Evolutionary conservation across 176 grass and related monocot species (phyloP).

Genomic region (Oryza australiensis): DNA sequence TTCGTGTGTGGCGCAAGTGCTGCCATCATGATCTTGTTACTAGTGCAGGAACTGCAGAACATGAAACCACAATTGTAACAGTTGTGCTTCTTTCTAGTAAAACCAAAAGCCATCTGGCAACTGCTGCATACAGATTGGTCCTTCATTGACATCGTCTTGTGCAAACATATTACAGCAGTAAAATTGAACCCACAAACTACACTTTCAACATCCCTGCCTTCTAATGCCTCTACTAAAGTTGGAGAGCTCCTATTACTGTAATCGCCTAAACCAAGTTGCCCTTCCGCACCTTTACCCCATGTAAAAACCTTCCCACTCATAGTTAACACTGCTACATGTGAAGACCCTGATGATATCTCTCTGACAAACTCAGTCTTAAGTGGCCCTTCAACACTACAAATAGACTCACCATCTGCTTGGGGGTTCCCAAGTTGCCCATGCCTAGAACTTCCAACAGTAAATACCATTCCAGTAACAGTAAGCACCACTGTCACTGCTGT

Average conservation of each 20-base stretch:
- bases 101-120: slow-evolving; percentile 80
- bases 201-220: slow-evolving; percentile 78
- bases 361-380: slow-evolving; percentile 83
- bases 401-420: slow-evolving; percentile 52
- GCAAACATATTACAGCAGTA: slow-evolving; percentile 70
- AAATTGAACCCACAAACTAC: slow-evolving; percentile 88
- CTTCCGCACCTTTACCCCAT: slow-evolving; percentile 84
- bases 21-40: slow-evolving; percentile 63
- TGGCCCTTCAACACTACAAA: slow-evolving; percentile 65
- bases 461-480: slow-evolving; percentile 64
- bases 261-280: slow-evolving; percentile 94
- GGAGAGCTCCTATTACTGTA: slow-evolving; percentile 62
- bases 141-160: slow-evolving; percentile 79
- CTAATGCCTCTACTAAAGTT: slow-evolving; percentile 66
- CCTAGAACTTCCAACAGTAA: slow-evolving; percentile 71
- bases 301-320: slow-evolving; percentile 80
- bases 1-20: slow-evolving; percentile 66
- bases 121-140: slow-evolving; percentile 69
- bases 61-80: slow-evolving; percentile 92
- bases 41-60: slow-evolving; percentile 82
- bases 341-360: slow-evolving; percentile 83
- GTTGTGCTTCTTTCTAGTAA: slow-evolving; percentile 87
- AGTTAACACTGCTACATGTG: slow-evolving; percentile 65
- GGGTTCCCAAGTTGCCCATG: slow-evolving; percentile 85
- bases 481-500: slow-evolving; percentile 65